phyloP scores from a whole-genome alignment of 1,139 yeast genomes.

The Geotrichum carabidarum region DNA sequence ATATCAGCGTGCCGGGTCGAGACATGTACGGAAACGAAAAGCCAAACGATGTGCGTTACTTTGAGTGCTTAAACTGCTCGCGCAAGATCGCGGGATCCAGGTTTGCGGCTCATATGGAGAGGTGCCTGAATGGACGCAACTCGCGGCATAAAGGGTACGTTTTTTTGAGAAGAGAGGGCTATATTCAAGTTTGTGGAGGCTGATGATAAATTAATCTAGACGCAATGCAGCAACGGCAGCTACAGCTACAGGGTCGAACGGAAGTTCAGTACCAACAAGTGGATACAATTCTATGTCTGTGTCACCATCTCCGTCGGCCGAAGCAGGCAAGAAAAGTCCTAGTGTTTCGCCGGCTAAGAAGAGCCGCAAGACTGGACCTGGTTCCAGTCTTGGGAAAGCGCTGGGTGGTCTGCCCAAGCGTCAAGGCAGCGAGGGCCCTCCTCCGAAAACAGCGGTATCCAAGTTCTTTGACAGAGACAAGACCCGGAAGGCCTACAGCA shows the following conservation, averaged over 20 bases:
- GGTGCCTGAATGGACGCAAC: constrained; percentile 64
- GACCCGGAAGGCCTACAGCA: constrained; percentile 8
- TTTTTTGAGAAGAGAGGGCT: too few relatives aligned
- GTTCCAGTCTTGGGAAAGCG: too few relatives aligned
- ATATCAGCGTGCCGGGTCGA: constrained; percentile 37
- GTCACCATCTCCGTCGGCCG: constrained; percentile 18
- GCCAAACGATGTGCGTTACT: constrained; percentile 48
- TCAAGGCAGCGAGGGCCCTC: constrained; percentile 23
- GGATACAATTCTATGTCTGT: constrained; percentile 23
- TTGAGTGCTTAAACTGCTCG: constrained; percentile 73
- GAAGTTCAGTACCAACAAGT: constrained; percentile 17
- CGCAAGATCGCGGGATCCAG: constrained; percentile 86
- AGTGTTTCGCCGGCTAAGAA: constrained; percentile 23
- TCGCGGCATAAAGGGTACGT: constrained; percentile 18
- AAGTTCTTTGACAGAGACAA: constrained; percentile 26
- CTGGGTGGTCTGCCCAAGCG: not conserved
- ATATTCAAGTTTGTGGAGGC: too few relatives aligned
- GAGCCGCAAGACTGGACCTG: too few relatives aligned
- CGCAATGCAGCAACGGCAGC: constrained; percentile 1
- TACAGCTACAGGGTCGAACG: too few relatives aligned
- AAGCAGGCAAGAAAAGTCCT: constrained; percentile 6
- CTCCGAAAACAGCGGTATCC: constrained; percentile 29
- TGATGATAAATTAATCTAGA: not conserved
- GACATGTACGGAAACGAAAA: constrained; percentile 52
- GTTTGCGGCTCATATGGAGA: constrained; percentile 86